A percentile compares a stretch with the other conserved stretches of the same genome.
These are phyloP conservation scores for Hyphopichia burtonii DNA, from an alignment of 1,139 yeast genomes.

Conservation along the genomic window DNA sequence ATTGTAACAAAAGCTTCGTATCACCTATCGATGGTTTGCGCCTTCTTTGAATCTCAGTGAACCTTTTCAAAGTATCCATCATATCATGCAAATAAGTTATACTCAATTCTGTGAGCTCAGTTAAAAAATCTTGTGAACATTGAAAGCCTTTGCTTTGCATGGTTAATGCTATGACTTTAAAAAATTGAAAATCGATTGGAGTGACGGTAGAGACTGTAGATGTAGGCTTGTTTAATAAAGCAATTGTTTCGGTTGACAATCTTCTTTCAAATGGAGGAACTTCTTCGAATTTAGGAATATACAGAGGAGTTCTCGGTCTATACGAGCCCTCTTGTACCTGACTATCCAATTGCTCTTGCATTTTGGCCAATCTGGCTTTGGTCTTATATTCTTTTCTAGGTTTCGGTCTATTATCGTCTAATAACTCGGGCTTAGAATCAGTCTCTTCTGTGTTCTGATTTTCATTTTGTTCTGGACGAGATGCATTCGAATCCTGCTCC, in stretches of 20 bases:
- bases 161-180: conserved; percentile 31
- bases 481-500: no score
- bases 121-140: conserved; percentile 44
- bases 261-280: conserved; percentile 9
- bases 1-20: conserved; percentile 46
- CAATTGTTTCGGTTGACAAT: conserved; percentile 13
- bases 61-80: conserved; percentile 46
- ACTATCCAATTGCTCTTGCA: not conserved
- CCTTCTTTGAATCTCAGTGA: conserved; percentile 70
- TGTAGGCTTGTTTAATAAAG: conserved; percentile 16
- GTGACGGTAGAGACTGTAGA: conserved; percentile 8
- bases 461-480: no score
- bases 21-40: conserved; percentile 59
- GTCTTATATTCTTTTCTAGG: conserved; percentile 1
- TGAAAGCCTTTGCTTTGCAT: conserved; percentile 37
- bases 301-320: not conserved
- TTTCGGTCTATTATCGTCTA: not conserved
- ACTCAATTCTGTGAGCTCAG: conserved; percentile 47
- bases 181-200: conserved; percentile 37
- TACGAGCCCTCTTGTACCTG: not conserved
- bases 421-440: not conserved
- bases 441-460: no score
- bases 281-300: conserved; percentile 1
- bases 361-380: not conserved
- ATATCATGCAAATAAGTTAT: conserved; percentile 51